A percentile compares a stretch with the other conserved stretches of the same genome.
These are phyloP conservation scores for Entomortierella chlamydospora DNA, from an alignment of 192 early-diverging fungal genomes.

Conservation along the genomic window DNA sequence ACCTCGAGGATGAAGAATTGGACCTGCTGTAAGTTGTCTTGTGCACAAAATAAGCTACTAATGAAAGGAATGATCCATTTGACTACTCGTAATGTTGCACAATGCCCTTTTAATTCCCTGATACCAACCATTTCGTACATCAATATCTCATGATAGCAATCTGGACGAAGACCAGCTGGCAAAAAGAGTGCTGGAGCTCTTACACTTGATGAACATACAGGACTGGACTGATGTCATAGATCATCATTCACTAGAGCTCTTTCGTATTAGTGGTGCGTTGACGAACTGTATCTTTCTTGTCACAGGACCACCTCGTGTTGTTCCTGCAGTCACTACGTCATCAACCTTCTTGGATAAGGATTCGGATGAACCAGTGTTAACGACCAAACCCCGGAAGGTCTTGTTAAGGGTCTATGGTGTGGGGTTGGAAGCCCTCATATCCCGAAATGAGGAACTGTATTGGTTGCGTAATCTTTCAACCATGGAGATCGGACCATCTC, in stretches of 20 bases:
- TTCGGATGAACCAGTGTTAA: not conserved
- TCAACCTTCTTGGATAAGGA: not conserved
- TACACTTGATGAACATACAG: slow-evolving; percentile 39
- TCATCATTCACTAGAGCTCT: slow-evolving; percentile 23
- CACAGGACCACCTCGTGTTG: slow-evolving; percentile 10
- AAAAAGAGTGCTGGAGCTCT: slow-evolving; percentile 22
- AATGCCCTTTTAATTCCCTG: too few relatives aligned
- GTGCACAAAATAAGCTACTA: too few relatives aligned
- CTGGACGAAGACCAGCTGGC: slow-evolving; percentile 28
- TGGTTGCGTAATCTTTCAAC: slow-evolving; percentile 79
- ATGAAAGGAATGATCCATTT: too few relatives aligned
- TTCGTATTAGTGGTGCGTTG: slow-evolving; percentile 51
- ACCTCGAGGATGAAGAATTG: slow-evolving; percentile 14
- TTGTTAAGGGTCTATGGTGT: slow-evolving; percentile 84
- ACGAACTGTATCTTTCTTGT: slow-evolving; percentile 50
- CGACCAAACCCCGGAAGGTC: slow-evolving; percentile 44
- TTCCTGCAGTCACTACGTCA: not conserved
- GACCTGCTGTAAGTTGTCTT: slow-evolving; percentile 43
- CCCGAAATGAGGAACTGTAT: slow-evolving; percentile 80
- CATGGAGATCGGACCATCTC: slow-evolving; percentile 75
- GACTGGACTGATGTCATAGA: slow-evolving; percentile 51
- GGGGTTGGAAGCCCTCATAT: slow-evolving; percentile 80
- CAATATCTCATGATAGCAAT: slow-evolving; percentile 15
- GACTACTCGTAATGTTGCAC: too few relatives aligned
- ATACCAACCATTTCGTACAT: not conserved